Percentiles rank a stretch among this genome's conserved stretches.
Conservation (phyloP, 1,284 basidiomycete species). For the Ganoderma meredithae region DNA sequence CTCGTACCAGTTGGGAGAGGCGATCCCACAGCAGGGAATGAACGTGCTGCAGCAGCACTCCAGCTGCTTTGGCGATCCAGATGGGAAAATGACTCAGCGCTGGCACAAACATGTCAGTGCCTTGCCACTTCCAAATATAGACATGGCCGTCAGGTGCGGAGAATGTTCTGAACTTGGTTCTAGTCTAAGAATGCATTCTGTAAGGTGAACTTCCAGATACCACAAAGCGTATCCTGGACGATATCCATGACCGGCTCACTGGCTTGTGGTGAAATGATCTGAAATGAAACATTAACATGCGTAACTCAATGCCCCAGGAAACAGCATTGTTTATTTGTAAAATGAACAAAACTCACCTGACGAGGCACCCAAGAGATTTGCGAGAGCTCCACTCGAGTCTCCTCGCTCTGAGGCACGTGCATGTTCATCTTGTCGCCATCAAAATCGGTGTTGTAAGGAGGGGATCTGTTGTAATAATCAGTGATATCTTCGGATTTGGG, state of each 20-base stretch:
- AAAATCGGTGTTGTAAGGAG: constrained; percentile 98
- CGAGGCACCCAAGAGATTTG: constrained; percentile 99
- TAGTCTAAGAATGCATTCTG: constrained; percentile 95
- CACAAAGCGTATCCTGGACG: constrained; percentile 98
- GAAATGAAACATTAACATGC: constrained; percentile 10
- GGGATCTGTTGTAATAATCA: no score
- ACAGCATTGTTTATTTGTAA: constrained; percentile 37
- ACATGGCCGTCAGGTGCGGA: no score
- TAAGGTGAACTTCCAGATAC: constrained; percentile 96
- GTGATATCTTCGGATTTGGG: no score
- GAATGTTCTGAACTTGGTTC: constrained; percentile 94
- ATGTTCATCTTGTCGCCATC: constrained; percentile 99
- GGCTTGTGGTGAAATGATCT: constrained; percentile 99
- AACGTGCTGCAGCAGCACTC: no score
- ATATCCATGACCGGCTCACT: constrained; percentile 99
- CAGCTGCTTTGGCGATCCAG: no score
- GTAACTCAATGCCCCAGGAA: neutral
- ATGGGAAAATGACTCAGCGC: no score
- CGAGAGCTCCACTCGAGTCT: constrained; percentile 97
- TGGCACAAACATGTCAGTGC: no score
- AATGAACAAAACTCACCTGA: constrained; percentile 78
- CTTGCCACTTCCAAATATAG: no score
- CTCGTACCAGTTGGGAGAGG: no score
- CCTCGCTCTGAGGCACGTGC: constrained; percentile 98
- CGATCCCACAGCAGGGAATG: no score